Evolutionary conservation across 192 early-diverging fungal species (phyloP), one percentile per base, ranked within the genome.

Genomic region (Allomyces arbusculus): DNA sequence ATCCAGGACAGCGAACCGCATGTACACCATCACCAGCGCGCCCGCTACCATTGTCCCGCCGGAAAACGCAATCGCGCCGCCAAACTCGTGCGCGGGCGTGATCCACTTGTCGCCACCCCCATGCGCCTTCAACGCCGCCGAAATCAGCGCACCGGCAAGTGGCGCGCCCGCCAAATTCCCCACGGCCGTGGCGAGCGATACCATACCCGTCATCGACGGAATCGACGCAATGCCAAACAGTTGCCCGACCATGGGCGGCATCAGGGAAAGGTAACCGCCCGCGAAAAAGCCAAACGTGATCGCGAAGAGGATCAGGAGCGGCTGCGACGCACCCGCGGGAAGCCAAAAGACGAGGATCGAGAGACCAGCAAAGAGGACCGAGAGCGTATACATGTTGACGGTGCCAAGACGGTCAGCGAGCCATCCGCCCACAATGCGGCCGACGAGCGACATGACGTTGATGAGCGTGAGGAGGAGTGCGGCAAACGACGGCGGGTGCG

Each of bases 261-360:
- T 68, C 20, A 81, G 67, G 4, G 76, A 73, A 22, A 74, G 70
- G 65, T 73, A 78, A 1, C 79, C 80, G 11, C 79, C 79, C 62
- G 67, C 69, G 1, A 65, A 43, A 3, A 65, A 24, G 3, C 81
- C 81, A 67, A 73, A 79, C 50, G 20, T 14, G 28, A 78, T 12
- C 19, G 79, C 62, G 1, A 69, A 69, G 45, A 82, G 78, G 44
- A 70, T n/a, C 16, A 74, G 33, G 16, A 79, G 64, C 2, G 69
- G 23, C 1, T 62, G 40, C 24, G 74, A 79, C 2, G 67, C 62
- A 61, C 62, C 72, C 24, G 78, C 66, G 24, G 78, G 74, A 4
- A 75, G 72, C 82, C 82, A 83, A 10, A 81, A 40, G 1, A 82
- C 14, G 10, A 77, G 44, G 2, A 75, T 64, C 0, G 68, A 44